Evolutionary conservation across 805 yeast species (phyloP), one percentile per base, ranked within the genome.

Genomic region (Saccharomyces eubayanus): DNA sequence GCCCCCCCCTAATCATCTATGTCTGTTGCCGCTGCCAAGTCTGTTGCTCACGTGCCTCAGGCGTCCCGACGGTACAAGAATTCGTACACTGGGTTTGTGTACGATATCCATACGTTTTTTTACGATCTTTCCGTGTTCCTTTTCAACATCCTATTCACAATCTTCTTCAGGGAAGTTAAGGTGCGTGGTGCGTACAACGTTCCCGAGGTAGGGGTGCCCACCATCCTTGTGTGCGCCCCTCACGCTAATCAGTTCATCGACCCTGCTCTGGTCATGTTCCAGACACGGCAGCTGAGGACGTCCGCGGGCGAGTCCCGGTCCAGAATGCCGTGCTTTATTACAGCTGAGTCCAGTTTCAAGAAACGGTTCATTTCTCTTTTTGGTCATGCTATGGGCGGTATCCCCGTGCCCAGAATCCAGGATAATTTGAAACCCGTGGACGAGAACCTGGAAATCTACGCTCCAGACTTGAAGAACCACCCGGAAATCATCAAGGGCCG

Each of bases 361-460:
- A 77, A 79, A 47, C 74, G 72, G 47, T 74, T 88, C 53, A 83
- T 92, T 56, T 96, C 97, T 3, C 65, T 79, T n/a, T 74, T 92
- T 59, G 83, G 96, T 6, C 74, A 83, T 52, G 75, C 82, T 46
- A 87, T 88, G 57, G 77, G 83, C 64, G 79, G 96, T 3, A 91
- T 92, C 54, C 96, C 97, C 0, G 98, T 94, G 1, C 84, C 85
- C 8, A 77, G 99, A 59, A 87, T 95, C 3, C 98, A 94, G 69
- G 99, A 92, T 68, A 83, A 82, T 64, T 77, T 92, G 62, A 71
- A 68, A 31, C 67, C 74, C 8, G 95, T 82, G n/a, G 69, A 74
- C 1, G 81, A 81, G 52, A 96, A 96, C 2, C 52, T 68, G 36
- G 76, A 73, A 53, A 82, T 91, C 9, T 80, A 57, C 55, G 65